Percentiles rank a stretch among this genome's conserved stretches.
Evolutionary conservation across 208 protist genomes (phyloP).

Genomic region (Leishmania major): DNA sequence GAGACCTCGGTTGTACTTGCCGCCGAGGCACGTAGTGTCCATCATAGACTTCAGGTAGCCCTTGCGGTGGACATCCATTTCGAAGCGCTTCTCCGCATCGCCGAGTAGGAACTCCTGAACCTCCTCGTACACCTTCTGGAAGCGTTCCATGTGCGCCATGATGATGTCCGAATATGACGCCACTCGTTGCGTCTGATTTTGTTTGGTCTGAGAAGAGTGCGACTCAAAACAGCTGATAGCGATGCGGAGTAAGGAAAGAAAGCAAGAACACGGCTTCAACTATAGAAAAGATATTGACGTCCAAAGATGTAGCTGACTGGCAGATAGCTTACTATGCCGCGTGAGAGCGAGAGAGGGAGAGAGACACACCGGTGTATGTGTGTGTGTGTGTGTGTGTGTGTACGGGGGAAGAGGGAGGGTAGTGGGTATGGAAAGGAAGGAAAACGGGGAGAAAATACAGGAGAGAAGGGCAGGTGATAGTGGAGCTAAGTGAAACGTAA

Average conservation of each 20-base stretch:
- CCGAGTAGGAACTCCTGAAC: slow-evolving; percentile 67
- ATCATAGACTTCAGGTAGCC: slow-evolving; percentile 85
- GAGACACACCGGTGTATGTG: not conserved
- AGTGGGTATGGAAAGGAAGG: too few relatives aligned
- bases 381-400: not conserved
- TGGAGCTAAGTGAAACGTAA: not conserved
- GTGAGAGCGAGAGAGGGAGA: not conserved
- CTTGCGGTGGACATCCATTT: slow-evolving; percentile 76
- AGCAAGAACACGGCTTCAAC: not conserved
- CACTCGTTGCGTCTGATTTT: not conserved
- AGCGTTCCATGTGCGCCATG: slow-evolving; percentile 67
- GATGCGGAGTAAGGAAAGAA: not conserved
- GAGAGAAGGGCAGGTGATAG: not conserved
- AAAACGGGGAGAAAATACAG: not conserved
- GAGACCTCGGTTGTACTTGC: slow-evolving; percentile 92
- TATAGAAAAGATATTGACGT: not conserved
- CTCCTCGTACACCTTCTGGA: slow-evolving; percentile 81
- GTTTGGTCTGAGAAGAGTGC: not conserved
- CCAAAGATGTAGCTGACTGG: not conserved
- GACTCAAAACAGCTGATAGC: not conserved
- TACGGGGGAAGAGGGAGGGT: not conserved
- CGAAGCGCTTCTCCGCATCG: slow-evolving; percentile 49
- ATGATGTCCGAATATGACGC: not conserved
- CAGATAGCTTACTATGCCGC: not conserved
- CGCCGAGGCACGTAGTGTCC: slow-evolving; percentile 83